Base-by-base conservation (phyloP, 2,329 filamentous ascomycete species). In the Verticillium zaregamsianum region DNA sequence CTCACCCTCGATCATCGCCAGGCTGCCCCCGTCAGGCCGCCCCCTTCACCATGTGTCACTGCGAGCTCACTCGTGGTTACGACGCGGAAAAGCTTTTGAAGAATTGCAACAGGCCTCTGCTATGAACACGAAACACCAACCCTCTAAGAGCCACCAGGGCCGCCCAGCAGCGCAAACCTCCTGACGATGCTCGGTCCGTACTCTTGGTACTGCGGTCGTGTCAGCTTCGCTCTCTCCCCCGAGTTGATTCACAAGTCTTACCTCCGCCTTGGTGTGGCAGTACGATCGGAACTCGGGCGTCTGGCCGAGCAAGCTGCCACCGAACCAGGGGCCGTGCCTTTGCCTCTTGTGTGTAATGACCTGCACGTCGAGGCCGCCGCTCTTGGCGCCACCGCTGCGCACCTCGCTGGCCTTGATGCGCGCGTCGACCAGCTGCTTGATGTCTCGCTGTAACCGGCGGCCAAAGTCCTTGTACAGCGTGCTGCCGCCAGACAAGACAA, bases 391-490 rank as follows among this genome's bases (percentile, higher is more conserved):
- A 67, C 94, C 94, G 71, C 93, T 97, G 71, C 90, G 88, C 59
- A 90, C 88, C 80, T 99, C 96, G 64, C 93, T 97, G 20, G 93
- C 93, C 69, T 90, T 88, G 73, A 99, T 97, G 69, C 95, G 87
- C 20, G 90, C 92, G 73, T 99, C 95, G 52, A 98, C 95, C 63
- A 99, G 80, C 73, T 97, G 92, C 78, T 95, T 92, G 73, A 99
- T 99, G 73, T 99, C 96, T 73, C 95, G 89, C 80, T 99, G 96
- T 81, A 99, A 83, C 74, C 95, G 88, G 68, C 95, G 88, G 31
- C 95, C 95, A 77, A 99, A 99, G 78, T 99, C 93, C 79, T 98
- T 97, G 86, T 98, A 99, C 65, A 99, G 82, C 25, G 95, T 99
- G 68, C 93, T 97, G 70, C 95, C 95, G 74, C 95, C 95, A 3